Evolutionary conservation across 1,139 yeast genomes (phyloP).

Genomic region (Saccharomyces hybrid): DNA sequence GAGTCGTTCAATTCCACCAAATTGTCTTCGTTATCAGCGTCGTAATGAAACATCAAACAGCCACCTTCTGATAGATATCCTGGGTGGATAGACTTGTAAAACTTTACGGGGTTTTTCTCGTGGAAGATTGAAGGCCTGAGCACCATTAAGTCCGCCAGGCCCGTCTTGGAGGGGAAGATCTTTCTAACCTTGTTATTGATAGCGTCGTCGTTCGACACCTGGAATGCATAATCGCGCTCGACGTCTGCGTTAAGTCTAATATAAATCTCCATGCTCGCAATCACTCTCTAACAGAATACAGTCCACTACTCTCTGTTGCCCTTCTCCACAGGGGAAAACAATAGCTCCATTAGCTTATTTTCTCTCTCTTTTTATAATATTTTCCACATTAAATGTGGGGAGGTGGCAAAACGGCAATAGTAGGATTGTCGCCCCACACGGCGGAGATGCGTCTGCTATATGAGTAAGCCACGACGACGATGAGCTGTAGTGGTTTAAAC

Average conservation of each 20-base stretch:
- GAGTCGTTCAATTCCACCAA: slow-evolving; percentile 39
- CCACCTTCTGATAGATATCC: slow-evolving; percentile 85
- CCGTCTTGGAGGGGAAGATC: slow-evolving; percentile 43
- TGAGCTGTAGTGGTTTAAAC: background rate
- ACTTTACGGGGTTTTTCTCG: slow-evolving; percentile 54
- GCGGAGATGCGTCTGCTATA: background rate
- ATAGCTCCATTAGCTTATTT: background rate
- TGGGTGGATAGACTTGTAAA: slow-evolving; percentile 63
- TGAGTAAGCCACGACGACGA: background rate
- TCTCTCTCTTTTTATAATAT: background rate
- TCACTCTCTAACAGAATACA: background rate
- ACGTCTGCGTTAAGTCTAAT: slow-evolving; percentile 76
- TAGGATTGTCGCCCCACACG: background rate
- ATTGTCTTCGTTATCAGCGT: slow-evolving; percentile 44
- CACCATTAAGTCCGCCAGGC: slow-evolving; percentile 47
- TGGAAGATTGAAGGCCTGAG: slow-evolving; percentile 76
- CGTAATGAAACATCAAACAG: slow-evolving; percentile 57
- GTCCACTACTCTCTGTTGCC: background rate
- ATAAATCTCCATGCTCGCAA: slow-evolving; percentile 51
- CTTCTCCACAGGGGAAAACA: background rate
- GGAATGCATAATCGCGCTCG: slow-evolving; percentile 88
- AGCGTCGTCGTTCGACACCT: slow-evolving; percentile 48
- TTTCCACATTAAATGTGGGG: slow-evolving; percentile 1
- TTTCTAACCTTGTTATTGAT: slow-evolving; percentile 48
- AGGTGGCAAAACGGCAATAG: background rate